A percentile compares a stretch with the other conserved stretches of the same genome.
Evolutionary conservation across 2,329 filamentous ascomycete genomes (phyloP).

Genomic region (Ceratocystis albifundus): DNA sequence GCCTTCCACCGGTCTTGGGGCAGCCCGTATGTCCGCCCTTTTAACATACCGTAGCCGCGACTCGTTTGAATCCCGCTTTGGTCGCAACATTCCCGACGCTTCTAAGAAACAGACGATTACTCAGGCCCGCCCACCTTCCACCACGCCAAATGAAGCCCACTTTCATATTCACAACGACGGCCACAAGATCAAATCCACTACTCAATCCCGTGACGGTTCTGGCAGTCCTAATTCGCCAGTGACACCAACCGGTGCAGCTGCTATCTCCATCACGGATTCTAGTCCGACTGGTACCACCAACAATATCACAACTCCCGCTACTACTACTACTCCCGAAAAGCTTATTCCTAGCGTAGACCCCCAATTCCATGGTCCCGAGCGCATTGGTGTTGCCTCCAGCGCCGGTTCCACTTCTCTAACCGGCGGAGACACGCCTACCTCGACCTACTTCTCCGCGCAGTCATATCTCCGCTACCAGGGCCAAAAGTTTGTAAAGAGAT

Average conservation of each 20-base stretch:
- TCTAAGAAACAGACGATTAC: conserved; percentile 67
- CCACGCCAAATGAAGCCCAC: conserved; percentile 57
- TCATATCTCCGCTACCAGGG: conserved; percentile 96
- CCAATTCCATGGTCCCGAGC: conserved; percentile 50
- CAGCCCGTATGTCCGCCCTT: conserved; percentile 91
- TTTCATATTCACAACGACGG: conserved; percentile 77
- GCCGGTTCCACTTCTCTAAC: conserved; percentile 31
- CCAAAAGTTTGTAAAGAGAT: conserved; percentile 89
- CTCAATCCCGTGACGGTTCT: conserved; percentile 40
- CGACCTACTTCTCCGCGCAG: conserved; percentile 95
- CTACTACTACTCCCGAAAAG: conserved; percentile 26
- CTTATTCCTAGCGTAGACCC: conserved; percentile 42
- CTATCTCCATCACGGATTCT: not conserved
- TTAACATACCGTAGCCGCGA: conserved; percentile 93
- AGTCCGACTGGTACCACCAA: conserved; percentile 26
- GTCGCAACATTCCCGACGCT: conserved; percentile 80
- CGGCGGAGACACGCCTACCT: conserved; percentile 44
- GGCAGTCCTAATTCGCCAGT: conserved; percentile 26
- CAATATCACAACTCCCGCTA: conserved; percentile 26
- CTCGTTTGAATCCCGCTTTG: conserved; percentile 92
- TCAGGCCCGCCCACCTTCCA: conserved; percentile 50
- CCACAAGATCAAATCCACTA: conserved; percentile 49
- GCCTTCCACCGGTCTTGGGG: conserved; percentile 74
- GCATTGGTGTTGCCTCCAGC: not conserved
- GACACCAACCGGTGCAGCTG: conserved; percentile 13